phyloP scores from a whole-genome alignment of 2,329 filamentous ascomycete species.

The Paramyrothecium roridum region DNA sequence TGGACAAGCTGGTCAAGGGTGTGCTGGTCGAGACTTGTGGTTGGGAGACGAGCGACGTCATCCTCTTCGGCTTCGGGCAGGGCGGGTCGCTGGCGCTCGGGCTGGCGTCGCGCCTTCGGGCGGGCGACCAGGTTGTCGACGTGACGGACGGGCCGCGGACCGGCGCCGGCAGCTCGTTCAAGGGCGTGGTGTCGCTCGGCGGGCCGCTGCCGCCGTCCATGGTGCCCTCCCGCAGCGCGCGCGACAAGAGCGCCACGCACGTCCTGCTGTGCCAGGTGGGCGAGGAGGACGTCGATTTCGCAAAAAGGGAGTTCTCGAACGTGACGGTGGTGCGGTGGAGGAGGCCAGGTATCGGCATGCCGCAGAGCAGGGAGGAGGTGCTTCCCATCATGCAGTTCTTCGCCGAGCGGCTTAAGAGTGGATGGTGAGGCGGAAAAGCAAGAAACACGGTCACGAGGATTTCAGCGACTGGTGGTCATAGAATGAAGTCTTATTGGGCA shows the following conservation, averaged over 20 bases:
- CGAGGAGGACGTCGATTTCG: slow-evolving; percentile 57
- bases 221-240: slow-evolving; percentile 39
- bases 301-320: slow-evolving; percentile 64
- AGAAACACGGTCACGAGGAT: background rate
- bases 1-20: slow-evolving; percentile 47
- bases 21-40: slow-evolving; percentile 54
- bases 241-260: slow-evolving; percentile 58
- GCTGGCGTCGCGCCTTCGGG: slow-evolving; percentile 43
- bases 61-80: slow-evolving; percentile 67
- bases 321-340: slow-evolving; percentile 69
- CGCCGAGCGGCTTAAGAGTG: slow-evolving; percentile 54
- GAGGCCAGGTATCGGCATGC: slow-evolving; percentile 75
- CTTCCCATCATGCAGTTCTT: slow-evolving; percentile 85
- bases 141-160: slow-evolving; percentile 12
- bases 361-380: slow-evolving; percentile 79
- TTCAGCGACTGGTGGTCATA: background rate
- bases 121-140: slow-evolving; percentile 29
- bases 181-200: slow-evolving; percentile 63
- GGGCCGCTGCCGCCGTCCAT: slow-evolving; percentile 54
- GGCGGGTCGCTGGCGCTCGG: slow-evolving; percentile 62
- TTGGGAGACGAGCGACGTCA: slow-evolving; percentile 56
- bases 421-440: slow-evolving; percentile 9
- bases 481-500: slow-evolving; percentile 3
- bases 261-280: slow-evolving; percentile 61
- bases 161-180: slow-evolving; percentile 27